Evolutionary conservation across 768 basidiomycete species (phyloP), one percentile per base, ranked within the genome.

Genomic region (Naganishia kalamii): DNA sequence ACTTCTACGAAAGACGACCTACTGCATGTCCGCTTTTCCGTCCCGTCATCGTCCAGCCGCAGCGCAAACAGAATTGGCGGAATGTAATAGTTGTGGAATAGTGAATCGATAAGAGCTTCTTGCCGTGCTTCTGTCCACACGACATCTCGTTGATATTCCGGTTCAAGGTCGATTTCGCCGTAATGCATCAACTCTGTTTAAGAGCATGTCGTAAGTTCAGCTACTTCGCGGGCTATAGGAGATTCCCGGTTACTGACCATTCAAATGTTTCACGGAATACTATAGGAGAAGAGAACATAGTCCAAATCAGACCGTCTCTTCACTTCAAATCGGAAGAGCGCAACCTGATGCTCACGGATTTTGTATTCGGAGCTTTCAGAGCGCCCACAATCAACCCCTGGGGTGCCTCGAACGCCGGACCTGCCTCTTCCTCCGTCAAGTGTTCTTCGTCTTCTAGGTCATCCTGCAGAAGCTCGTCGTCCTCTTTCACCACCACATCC

Each of bases 41-140:
- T 52, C 17, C 65, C 65, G 52, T 66, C 65, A 41, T 50, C 60
- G 10, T 23, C 17, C 7, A 25, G 25, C n/a, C 50, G 30, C 3
- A 54, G n/a, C 3, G 66, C 59, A 37, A 67, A 67, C 41, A 67
- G 33, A 4, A 67, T 43, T 15, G 66, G 66, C 8, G 66, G 66
- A 23, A 63, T 60, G 62, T 54, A 67, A 30, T 67, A 67, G 44
- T 67, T 67, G 46, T 51, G 54, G 27, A 67, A 67, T 7, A 67
- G 23, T n/a, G 61, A 63, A 33, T 67, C 66, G 46, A 67, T 63
- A 37, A 67, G 37, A 40, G 50, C 66, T 27, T 51, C 60, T 41
- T 67, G 66, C 19, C 59, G 52, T 12, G 61, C 23, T 46, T 67
- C 61, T 11, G 61, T 44, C 66, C 66, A 67, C 0, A 67, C 66